Conservation (phyloP, 139 green algal genomes). For the Chlamydomonas sphaeroides region DNA sequence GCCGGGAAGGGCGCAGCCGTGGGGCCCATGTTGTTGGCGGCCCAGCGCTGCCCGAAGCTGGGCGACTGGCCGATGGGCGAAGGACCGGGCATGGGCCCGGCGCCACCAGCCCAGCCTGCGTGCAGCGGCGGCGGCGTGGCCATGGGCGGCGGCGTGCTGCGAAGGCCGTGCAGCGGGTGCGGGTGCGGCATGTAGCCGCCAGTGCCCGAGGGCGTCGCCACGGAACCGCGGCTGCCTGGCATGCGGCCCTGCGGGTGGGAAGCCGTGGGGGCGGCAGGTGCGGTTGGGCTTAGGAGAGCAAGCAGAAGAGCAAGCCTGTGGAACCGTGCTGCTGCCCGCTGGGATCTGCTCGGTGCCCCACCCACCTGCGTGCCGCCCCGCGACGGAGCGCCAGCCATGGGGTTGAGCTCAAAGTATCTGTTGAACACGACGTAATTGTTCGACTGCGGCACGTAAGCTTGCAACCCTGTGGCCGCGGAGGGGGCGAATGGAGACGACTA, state of each 20-base stretch:
- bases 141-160: neutral
- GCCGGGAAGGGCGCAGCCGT: neutral
- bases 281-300: no score
- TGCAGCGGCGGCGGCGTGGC: neutral
- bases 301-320: no score
- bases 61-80: slow-evolving; percentile 4
- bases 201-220: neutral
- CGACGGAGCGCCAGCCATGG: no score
- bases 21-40: neutral
- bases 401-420: slow-evolving; percentile 45
- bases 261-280: no score
- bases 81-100: no score
- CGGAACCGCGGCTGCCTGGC: slow-evolving; percentile 6
- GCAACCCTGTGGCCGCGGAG: slow-evolving; percentile 50
- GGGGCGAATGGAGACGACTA: no score
- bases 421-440: slow-evolving; percentile 83
- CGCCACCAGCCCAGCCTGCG: neutral
- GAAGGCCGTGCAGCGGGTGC: slow-evolving; percentile 21
- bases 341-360: no score
- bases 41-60: slow-evolving; percentile 30
- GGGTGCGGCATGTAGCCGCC: neutral
- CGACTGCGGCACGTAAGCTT: slow-evolving; percentile 66
- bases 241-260: no score
- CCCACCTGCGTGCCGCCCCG: no score
- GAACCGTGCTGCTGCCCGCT: no score